Percentiles rank a stretch among this genome's conserved stretches.
Conservation (phyloP, 331 rosid species). For the Spiraea crenata region DNA sequence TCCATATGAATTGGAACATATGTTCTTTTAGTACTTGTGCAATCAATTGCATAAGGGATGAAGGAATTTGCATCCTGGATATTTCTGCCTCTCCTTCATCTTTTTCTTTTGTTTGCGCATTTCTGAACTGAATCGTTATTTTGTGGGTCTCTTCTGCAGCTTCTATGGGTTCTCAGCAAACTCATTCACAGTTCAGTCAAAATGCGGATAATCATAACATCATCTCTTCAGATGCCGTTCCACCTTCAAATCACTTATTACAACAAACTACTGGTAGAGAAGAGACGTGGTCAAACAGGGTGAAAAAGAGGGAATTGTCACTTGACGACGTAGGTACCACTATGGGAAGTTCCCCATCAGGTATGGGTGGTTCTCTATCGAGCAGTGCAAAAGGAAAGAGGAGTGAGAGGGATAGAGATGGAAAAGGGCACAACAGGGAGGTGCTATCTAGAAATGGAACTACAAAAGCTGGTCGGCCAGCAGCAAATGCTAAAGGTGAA, state of each 20-base stretch:
- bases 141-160: conserved; percentile 43
- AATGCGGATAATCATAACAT: conserved; percentile 55
- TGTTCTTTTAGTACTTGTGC: conserved; percentile 10
- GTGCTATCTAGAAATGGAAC: conserved; percentile 73
- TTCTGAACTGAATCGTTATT: neutral
- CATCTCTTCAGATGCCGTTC: conserved; percentile 49
- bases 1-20: conserved; percentile 15
- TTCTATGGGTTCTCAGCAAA: conserved; percentile 68
- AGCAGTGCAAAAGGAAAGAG: conserved; percentile 94
- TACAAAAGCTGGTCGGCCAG: conserved; percentile 76
- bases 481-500: conserved; percentile 71
- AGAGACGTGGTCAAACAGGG: conserved; percentile 79
- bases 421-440: conserved; percentile 83
- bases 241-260: conserved; percentile 47
- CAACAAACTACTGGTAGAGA: conserved; percentile 66
- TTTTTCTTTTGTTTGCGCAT: neutral
- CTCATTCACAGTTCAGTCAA: conserved; percentile 67
- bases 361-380: conserved; percentile 59
- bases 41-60: conserved; percentile 22
- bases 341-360: conserved; percentile 51
- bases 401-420: conserved; percentile 86
- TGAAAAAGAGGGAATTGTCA: conserved; percentile 88
- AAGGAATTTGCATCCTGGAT: conserved; percentile 17
- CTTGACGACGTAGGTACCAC: conserved; percentile 81
- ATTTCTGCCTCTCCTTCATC: conserved; percentile 12